These are phyloP conservation scores for Globisporangium yorkense DNA, from an alignment of 352 stramenopile species.

Conservation along the genomic window DNA sequence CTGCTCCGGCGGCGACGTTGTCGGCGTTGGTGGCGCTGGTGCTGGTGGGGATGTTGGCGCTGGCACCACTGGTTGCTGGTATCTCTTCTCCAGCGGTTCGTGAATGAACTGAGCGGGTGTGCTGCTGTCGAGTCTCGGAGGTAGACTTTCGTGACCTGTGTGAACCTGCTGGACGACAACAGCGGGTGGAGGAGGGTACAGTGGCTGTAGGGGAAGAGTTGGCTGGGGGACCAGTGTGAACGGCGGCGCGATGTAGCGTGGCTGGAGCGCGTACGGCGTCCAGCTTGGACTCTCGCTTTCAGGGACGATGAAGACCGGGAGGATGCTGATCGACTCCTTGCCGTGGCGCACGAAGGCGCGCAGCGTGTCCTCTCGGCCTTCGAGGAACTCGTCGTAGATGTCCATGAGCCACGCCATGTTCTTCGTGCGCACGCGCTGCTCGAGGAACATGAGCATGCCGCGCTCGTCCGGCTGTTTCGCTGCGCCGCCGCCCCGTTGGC, in stretches of 20 bases:
- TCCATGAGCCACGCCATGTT: conserved; percentile 29
- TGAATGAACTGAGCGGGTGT: neutral
- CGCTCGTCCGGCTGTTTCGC: neutral
- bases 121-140: neutral
- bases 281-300: neutral
- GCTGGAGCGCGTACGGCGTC: conserved; percentile 6
- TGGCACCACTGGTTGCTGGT: too few species aligned
- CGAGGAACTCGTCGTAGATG: conserved; percentile 27
- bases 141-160: neutral
- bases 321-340: conserved; percentile 18
- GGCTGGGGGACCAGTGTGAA: neutral
- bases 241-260: conserved; percentile 7
- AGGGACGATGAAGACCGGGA: conserved; percentile 20
- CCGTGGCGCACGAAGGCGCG: conserved; percentile 17
- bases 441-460: conserved; percentile 20
- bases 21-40: too few species aligned
- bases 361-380: conserved; percentile 16
- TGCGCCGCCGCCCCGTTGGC: conserved; percentile 7
- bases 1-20: too few species aligned
- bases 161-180: neutral
- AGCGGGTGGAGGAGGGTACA: too few species aligned
- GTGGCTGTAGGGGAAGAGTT: neutral
- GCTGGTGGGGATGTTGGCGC: too few species aligned
- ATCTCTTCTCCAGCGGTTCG: neutral
- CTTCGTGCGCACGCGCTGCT: conserved; percentile 24